These are phyloP conservation scores for Populus euphratica DNA, from an alignment of 345 rosid species.

Conservation along the genomic window DNA sequence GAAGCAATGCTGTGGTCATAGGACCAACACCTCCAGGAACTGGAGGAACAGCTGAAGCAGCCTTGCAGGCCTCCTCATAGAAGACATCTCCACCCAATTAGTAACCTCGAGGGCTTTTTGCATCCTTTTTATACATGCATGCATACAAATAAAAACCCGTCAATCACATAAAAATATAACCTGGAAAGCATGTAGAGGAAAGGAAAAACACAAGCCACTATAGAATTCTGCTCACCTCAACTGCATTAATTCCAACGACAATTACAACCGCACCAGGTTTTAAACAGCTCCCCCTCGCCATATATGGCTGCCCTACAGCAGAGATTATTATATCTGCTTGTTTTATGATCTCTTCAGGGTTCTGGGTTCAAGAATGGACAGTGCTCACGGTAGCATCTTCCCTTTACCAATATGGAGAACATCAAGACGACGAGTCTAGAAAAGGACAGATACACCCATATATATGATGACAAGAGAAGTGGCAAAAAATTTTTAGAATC, in stretches of 20 bases:
- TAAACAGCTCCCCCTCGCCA: slow-evolving; percentile 84
- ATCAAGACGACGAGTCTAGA: neutral
- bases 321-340: slow-evolving; percentile 77
- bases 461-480: neutral
- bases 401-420: slow-evolving; percentile 38
- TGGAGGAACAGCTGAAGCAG: slow-evolving; percentile 46
- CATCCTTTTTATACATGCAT: slow-evolving; percentile 42
- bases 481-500: neutral
- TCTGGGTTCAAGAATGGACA: slow-evolving; percentile 72
- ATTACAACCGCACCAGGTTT: slow-evolving; percentile 86
- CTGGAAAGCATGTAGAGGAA: neutral
- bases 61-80: slow-evolving; percentile 69
- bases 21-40: slow-evolving; percentile 45
- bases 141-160: slow-evolving; percentile 2
- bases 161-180: neutral
- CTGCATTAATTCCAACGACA: slow-evolving; percentile 85
- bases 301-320: slow-evolving; percentile 76
- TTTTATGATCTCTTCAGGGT: slow-evolving; percentile 66
- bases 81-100: slow-evolving; percentile 77
- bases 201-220: neutral
- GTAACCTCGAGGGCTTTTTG: slow-evolving; percentile 55
- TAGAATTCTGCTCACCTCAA: slow-evolving; percentile 45
- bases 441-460: neutral
- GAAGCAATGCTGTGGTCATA: slow-evolving; percentile 91
- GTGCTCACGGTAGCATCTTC: slow-evolving; percentile 79